Evolutionary conservation across 139 green algal genomes (phyloP).

Genomic region (Chlorella vulgaris): DNA sequence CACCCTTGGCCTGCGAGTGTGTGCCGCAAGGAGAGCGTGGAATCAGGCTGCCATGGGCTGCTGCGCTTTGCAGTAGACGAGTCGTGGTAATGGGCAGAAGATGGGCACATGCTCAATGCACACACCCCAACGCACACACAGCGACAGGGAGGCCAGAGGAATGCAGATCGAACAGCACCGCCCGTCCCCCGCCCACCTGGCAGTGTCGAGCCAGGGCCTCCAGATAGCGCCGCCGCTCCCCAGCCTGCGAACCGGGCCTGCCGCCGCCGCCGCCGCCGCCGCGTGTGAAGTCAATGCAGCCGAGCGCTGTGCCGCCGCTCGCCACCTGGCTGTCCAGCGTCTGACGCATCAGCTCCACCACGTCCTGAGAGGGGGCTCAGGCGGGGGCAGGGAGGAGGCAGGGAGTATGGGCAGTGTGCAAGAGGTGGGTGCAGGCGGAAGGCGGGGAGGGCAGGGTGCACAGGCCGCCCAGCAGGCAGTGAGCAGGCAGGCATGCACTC

Average conservation of each 20-base stretch:
- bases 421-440: too few species aligned
- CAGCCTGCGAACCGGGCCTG: constrained; percentile 41
- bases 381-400: too few species aligned
- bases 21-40: background rate
- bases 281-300: constrained; percentile 57
- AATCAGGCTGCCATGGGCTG: background rate
- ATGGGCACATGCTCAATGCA: background rate
- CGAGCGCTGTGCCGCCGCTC: constrained; percentile 31
- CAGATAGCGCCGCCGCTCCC: constrained; percentile 73
- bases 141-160: background rate
- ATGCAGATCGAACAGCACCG: too few species aligned
- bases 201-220: constrained; percentile 50
- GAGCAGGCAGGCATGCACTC: too few species aligned
- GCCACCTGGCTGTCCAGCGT: constrained; percentile 60
- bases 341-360: constrained; percentile 76
- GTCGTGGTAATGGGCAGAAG: background rate
- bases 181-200: constrained; percentile 6
- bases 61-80: too few species aligned
- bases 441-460: too few species aligned
- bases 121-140: background rate
- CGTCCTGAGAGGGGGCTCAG: constrained; percentile 54
- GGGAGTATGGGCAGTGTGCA: too few species aligned
- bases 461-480: too few species aligned
- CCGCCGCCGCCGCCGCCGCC: background rate
- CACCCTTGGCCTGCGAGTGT: constrained; percentile 34